phyloP scores from a whole-genome alignment of 768 basidiomycete genomes.

The Rubroboletus satanas region DNA sequence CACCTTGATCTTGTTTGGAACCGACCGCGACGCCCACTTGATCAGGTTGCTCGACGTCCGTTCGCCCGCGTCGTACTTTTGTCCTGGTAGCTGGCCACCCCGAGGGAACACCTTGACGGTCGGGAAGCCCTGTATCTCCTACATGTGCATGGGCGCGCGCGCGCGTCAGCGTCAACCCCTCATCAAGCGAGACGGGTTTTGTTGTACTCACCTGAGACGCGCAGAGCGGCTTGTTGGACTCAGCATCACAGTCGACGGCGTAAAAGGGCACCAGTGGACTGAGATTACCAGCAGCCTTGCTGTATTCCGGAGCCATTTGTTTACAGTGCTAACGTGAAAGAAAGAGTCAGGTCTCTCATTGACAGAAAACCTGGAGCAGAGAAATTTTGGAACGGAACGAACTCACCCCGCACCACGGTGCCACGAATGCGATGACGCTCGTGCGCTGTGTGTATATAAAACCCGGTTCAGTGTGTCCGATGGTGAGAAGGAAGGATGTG shows the following conservation, averaged over 20 bases:
- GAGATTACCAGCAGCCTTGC: conserved; percentile 73
- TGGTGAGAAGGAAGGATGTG: neutral
- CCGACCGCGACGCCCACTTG: conserved; percentile 68
- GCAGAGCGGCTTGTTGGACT: conserved; percentile 77
- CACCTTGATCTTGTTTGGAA: conserved; percentile 69
- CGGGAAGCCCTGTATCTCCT: conserved; percentile 87
- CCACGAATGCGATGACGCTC: conserved; percentile 83
- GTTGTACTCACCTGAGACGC: conserved; percentile 55
- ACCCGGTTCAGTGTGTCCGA: neutral
- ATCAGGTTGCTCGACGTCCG: conserved; percentile 70
- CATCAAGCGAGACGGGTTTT: too few species aligned
- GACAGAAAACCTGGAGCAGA: too few species aligned
- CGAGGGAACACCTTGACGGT: conserved; percentile 90
- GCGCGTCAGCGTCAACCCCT: neutral
- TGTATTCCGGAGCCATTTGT: conserved; percentile 78
- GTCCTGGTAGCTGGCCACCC: conserved; percentile 57
- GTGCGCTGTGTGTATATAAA: conserved; percentile 48
- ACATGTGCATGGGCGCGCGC: neutral
- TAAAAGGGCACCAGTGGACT: conserved; percentile 83
- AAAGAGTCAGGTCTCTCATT: too few species aligned
- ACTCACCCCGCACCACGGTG: conserved; percentile 90
- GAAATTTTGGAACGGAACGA: neutral
- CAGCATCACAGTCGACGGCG: conserved; percentile 89
- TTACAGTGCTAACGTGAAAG: conserved; percentile 62
- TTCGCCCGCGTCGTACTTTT: conserved; percentile 64